Evolutionary conservation across 176 grass and related monocot species (phyloP).

Genomic region (Bolboschoenus planiculmis): DNA sequence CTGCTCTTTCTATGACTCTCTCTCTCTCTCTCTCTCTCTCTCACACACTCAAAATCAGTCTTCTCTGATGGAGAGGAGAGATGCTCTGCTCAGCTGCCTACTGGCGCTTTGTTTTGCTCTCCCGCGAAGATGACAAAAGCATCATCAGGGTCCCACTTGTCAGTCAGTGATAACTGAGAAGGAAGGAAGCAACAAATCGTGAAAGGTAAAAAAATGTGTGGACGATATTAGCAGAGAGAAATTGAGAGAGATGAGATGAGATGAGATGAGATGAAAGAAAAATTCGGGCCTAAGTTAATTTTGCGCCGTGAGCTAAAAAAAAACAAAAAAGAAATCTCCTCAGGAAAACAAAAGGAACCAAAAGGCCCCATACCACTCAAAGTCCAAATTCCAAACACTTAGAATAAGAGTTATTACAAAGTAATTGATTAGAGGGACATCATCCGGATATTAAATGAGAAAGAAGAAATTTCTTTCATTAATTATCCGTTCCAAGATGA

Average conservation of each 20-base stretch:
- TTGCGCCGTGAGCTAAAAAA: background rate
- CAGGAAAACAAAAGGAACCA: too few species aligned
- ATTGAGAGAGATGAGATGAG: background rate
- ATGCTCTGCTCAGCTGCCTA: too few species aligned
- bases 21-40: background rate
- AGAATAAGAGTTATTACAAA: too few species aligned
- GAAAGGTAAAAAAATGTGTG: background rate
- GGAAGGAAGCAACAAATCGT: too few species aligned
- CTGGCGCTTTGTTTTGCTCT: background rate
- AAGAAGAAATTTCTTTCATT: too few species aligned
- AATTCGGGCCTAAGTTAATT: background rate
- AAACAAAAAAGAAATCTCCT: too few species aligned
- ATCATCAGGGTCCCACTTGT: background rate
- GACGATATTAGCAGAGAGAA: background rate
- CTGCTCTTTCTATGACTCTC: background rate
- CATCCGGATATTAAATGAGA: too few species aligned
- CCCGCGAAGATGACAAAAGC: constrained; percentile 11
- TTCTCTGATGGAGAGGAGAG: too few species aligned
- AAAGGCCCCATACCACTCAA: too few species aligned
- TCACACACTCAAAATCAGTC: background rate
- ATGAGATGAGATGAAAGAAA: background rate
- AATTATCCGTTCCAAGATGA: too few species aligned
- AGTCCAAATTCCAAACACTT: too few species aligned
- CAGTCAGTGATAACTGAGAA: background rate
- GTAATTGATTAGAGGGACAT: too few species aligned